phyloP scores from a whole-genome alignment of 73 alveolate genomes.

The Blepharisma japonicum region DNA sequence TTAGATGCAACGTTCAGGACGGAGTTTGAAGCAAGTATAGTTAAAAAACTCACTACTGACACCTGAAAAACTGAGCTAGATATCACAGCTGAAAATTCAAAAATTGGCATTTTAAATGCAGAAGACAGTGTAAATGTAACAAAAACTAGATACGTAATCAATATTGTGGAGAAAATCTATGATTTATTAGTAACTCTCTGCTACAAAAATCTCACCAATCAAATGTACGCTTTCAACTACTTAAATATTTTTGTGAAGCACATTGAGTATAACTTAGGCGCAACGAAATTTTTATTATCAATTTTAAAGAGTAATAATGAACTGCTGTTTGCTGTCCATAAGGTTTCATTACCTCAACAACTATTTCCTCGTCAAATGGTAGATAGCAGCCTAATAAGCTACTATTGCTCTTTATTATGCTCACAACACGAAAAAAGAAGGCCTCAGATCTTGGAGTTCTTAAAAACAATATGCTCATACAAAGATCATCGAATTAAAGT shows the following conservation, averaged over 20 bases:
- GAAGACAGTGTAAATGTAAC: not conserved
- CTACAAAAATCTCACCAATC: not conserved
- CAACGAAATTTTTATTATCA: not conserved
- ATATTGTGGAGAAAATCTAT: not conserved
- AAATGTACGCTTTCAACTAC: conserved; percentile 4
- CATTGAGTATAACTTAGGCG: conserved; percentile 23
- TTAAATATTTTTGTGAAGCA: conserved; percentile 6
- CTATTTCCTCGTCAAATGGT: not conserved
- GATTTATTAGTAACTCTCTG: not conserved
- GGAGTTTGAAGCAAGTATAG: not conserved
- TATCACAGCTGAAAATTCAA: not conserved
- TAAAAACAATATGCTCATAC: not conserved
- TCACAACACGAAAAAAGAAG: not conserved
- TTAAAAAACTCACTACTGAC: not conserved
- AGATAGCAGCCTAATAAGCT: not conserved
- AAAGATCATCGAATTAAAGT: conserved; percentile 25
- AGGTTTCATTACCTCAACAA: not conserved
- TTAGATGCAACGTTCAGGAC: not conserved
- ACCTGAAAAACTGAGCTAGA: not conserved
- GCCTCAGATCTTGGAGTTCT: conserved; percentile 24
- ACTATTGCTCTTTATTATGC: not conserved
- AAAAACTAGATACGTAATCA: not conserved
- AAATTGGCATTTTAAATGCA: not conserved
- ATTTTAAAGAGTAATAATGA: conserved; percentile 15
- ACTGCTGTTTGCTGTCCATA: not conserved